Base-by-base conservation (phyloP, 139 green algal species). In the Gonium pectorale region DNA sequence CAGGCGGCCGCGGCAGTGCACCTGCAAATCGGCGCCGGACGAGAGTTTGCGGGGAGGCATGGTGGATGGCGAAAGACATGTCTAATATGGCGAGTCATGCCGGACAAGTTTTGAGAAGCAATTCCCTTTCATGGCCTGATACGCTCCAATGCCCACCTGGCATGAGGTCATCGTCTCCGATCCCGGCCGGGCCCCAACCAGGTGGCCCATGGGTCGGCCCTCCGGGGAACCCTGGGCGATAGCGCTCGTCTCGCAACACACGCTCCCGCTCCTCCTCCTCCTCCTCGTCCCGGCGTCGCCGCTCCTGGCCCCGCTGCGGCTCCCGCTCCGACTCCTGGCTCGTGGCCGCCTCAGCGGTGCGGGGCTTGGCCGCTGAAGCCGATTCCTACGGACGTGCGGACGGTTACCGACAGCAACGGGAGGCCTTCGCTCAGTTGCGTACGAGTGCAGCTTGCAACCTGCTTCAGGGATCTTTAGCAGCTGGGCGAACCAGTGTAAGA, bases 131-230 rank as follows among this genome's bases (percentile, higher is more conserved):
- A n/a, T n/a, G n/a, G n/a, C n/a, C n/a, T n/a, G n/a, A n/a, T n/a
- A n/a, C n/a, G n/a, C 68, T 60, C 41, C 21, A 5, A 1, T 1
- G 5, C 78, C 33, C 40, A 79, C 80, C 80, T 40, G 80, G 80
- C 67, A 86, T 68, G 5, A 79, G 38, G 31, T 86, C 80, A 2
- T 54, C 67, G 24, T 79, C 68, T 0, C 67, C 80, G 40, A 86
- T 13, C 15, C 56, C 74, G 2, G 19, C 13, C 7, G 37, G n/a
- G 7, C 74, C 74, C 56, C 40, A 81, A 27, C 56, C 56, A 31
- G 43, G 77, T 41, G 44, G 27, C 60, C 31, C 33, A 38, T 43
- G 31, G 31, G 17, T 37, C 43, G 60, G 60, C 29, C 38, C n/a
- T 7, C 11, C 13, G 13, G 13, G 46, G 13, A 46, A 6, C 6